A percentile compares a stretch with the other conserved stretches of the same genome.
Evolutionary conservation across 2,329 filamentous ascomycete genomes (phyloP).

Genomic region (Exophiala sideris): DNA sequence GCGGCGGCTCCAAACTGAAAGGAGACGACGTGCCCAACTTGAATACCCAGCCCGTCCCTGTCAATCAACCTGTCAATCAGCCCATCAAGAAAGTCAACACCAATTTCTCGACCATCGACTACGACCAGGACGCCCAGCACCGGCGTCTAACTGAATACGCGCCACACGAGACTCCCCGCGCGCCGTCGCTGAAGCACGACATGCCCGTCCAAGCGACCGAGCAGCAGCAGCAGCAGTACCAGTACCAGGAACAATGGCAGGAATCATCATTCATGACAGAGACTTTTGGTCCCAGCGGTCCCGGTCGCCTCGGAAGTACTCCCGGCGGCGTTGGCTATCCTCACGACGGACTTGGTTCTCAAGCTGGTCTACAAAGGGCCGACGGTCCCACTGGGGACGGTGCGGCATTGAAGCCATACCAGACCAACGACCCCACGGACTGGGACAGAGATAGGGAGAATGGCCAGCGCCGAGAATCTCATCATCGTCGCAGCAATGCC

Average conservation of each 20-base stretch:
- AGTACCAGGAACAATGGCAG: background rate
- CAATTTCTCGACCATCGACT: slow-evolving; percentile 27
- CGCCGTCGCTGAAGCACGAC: background rate
- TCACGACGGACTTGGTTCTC: too few species aligned
- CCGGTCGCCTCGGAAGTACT: too few species aligned
- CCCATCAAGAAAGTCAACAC: slow-evolving; percentile 16
- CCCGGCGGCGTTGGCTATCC: too few species aligned
- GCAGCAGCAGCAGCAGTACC: background rate
- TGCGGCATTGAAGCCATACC: background rate
- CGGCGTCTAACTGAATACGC: slow-evolving; percentile 28
- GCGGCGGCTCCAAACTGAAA: slow-evolving; percentile 25
- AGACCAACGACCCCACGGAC: background rate
- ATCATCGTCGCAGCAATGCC: background rate
- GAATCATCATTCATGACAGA: background rate
- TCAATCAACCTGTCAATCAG: slow-evolving; percentile 7
- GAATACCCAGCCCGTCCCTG: slow-evolving; percentile 9
- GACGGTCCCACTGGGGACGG: too few species aligned
- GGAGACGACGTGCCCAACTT: slow-evolving; percentile 20
- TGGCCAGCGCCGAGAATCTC: background rate
- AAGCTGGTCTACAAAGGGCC: too few species aligned
- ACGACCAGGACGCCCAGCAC: slow-evolving; percentile 14
- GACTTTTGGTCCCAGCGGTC: too few species aligned
- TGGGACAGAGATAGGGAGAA: background rate
- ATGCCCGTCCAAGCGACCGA: background rate
- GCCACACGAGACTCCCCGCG: slow-evolving; percentile 16